Evolutionary conservation across 2,329 filamentous ascomycete species (phyloP).

Genomic region (Fusarium udum): DNA sequence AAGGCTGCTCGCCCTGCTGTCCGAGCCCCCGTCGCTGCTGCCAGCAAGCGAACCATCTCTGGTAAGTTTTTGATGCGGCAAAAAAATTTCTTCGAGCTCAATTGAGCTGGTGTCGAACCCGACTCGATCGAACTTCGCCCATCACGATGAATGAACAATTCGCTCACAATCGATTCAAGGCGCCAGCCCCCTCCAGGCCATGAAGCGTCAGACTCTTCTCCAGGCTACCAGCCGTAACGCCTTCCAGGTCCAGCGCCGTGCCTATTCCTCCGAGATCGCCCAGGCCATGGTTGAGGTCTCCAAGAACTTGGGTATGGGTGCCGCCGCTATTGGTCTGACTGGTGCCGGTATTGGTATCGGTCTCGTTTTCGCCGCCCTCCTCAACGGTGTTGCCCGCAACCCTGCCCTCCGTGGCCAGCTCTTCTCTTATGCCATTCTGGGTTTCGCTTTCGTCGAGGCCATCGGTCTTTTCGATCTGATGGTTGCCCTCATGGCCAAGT

Average conservation of each 20-base stretch:
- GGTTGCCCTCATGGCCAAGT: slow-evolving; percentile 95
- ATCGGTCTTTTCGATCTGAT: slow-evolving; percentile 90
- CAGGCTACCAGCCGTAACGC: slow-evolving; percentile 72
- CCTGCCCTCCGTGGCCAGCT: slow-evolving; percentile 93
- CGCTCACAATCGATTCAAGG: slow-evolving; percentile 52
- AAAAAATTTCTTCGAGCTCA: slow-evolving; percentile 46
- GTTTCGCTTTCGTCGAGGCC: slow-evolving; percentile 95
- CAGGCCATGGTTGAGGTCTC: slow-evolving; percentile 89
- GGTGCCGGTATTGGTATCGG: slow-evolving; percentile 96
- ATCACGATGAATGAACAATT: slow-evolving; percentile 43
- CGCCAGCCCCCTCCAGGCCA: slow-evolving; percentile 74
- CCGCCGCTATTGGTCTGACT: slow-evolving; percentile 90
- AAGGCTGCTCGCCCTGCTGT: slow-evolving; percentile 82
- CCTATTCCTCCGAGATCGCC: slow-evolving; percentile 89
- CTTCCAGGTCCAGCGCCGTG: slow-evolving; percentile 73
- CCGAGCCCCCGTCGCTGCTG: slow-evolving; percentile 69
- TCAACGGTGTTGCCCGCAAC: slow-evolving; percentile 92
- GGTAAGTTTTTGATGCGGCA: slow-evolving; percentile 63
- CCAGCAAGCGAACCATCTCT: slow-evolving; percentile 80
- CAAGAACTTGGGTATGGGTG: slow-evolving; percentile 90
- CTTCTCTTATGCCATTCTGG: slow-evolving; percentile 95
- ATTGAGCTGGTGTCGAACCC: slow-evolving; percentile 41
- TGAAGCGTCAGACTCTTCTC: slow-evolving; percentile 79
- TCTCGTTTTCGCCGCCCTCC: slow-evolving; percentile 90
- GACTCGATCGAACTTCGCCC: slow-evolving; percentile 46